Base-by-base conservation (phyloP, 495 filamentous ascomycete genomes). In the Lasiosphaeriaceae sp. region DNA sequence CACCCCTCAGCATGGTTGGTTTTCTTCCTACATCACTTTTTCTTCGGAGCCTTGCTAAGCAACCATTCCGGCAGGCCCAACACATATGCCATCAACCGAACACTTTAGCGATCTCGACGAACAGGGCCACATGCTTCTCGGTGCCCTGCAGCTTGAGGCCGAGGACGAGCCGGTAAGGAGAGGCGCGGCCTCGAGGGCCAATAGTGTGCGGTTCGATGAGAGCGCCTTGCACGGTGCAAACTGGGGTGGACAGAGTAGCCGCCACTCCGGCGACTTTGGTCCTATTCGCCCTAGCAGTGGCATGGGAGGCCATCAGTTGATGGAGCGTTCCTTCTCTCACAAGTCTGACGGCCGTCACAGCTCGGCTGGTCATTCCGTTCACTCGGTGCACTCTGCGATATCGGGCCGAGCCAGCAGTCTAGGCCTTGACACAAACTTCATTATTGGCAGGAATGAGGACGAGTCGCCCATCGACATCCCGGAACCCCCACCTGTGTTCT, bases 141-240 rank as follows among this genome's bases (percentile, higher is more conserved):
- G 84, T 43, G 84, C 86, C 24, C 79, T 96, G 52, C 90, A 90
- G 16, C 75, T 97, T 8, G 71, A 70, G 53, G 77, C 86, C 5
- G 93, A 96, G 56, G 90, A 97, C 43, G 92, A 97, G 67, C 95
- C 93, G 3, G 70, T 75, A 43, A 81, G 95, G 55, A 83, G 95
- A 54, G 94, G 94, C 21, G 77, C 73, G 6, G 86, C 91, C 29
- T 98, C 95, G 26, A 81, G 94, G 60, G 94, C 94, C 20, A 97
- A 97, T 65, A 97, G 95, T 70, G 94, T 98, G 59, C 89, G 94
- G n/a, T 98, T 98, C 64, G 94, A 98, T 66, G 92, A 97, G 68
- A 96, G 90, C 66, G 93, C 95, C 2, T 83, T 96, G 55, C 92
- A 96, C 60, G 89, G 90, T 48, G 89, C 78, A 7, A 78, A 89